Evolutionary conservation across 441 rosid genomes (phyloP).

Genomic region (Populus trichocarpa): DNA sequence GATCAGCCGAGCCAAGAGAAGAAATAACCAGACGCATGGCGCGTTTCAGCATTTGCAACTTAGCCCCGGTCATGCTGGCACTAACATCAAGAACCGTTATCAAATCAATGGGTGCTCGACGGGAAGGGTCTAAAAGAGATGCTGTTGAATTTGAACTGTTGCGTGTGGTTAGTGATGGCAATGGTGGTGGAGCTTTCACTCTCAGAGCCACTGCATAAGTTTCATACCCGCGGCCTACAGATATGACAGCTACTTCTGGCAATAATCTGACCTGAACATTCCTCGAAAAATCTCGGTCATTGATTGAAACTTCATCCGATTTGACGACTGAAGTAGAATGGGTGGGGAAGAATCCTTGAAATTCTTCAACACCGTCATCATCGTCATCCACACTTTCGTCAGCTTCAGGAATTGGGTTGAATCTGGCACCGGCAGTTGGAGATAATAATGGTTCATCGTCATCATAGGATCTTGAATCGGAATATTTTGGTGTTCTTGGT

Average conservation of each 20-base stretch:
- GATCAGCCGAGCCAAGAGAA: constrained; percentile 65
- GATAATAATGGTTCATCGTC: constrained; percentile 85
- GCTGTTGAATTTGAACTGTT: constrained; percentile 17
- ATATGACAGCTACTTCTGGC: constrained; percentile 68
- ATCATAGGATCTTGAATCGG: constrained; percentile 48
- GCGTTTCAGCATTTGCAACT: constrained; percentile 56
- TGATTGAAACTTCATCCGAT: constrained; percentile 12
- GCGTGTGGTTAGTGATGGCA: background rate
- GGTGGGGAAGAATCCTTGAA: constrained; percentile 58
- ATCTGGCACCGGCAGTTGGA: constrained; percentile 49
- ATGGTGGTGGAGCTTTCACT: constrained; percentile 56
- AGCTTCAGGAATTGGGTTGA: constrained; percentile 77
- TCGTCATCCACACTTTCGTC: constrained; percentile 57
- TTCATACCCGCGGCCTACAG: constrained; percentile 51
- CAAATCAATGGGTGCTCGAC: constrained; percentile 69
- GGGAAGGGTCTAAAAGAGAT: constrained; percentile 33
- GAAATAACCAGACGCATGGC: constrained; percentile 67
- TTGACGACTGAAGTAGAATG: constrained; percentile 32
- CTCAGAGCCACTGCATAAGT: constrained; percentile 59
- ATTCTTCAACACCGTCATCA: constrained; percentile 42
- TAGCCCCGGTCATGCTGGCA: constrained; percentile 46
- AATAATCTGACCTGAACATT: constrained; percentile 48
- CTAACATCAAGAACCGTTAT: constrained; percentile 80
- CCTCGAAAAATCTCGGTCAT: constrained; percentile 17
- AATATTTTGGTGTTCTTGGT: constrained; percentile 11